These are phyloP conservation scores for Ustilago vetiveriae DNA, from an alignment of 1,284 basidiomycete genomes.

Conservation along the genomic window DNA sequence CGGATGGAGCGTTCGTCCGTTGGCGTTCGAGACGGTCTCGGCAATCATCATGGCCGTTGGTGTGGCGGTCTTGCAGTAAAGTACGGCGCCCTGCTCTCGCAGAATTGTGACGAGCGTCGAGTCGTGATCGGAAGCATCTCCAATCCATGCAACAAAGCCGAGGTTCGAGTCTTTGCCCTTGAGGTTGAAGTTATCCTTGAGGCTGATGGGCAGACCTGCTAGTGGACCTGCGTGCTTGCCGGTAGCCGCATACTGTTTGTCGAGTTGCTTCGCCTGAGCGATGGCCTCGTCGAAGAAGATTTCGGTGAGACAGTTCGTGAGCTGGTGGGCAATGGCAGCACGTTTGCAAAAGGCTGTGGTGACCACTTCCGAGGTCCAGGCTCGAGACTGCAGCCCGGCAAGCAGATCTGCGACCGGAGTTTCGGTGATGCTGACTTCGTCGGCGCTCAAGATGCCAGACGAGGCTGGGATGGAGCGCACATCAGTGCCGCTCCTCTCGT, in stretches of 20 bases:
- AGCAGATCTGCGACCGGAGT: slow-evolving; percentile 20
- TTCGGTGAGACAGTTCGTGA: slow-evolving; percentile 50
- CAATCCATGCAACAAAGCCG: slow-evolving; percentile 46
- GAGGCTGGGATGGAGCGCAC: slow-evolving; percentile 32
- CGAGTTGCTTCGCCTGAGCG: slow-evolving; percentile 19
- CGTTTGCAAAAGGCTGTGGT: slow-evolving; percentile 50
- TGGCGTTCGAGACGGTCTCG: slow-evolving; percentile 44
- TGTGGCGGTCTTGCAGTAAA: slow-evolving; percentile 49
- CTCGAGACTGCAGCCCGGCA: slow-evolving; percentile 12
- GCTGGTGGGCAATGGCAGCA: slow-evolving; percentile 50
- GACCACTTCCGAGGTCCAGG: slow-evolving; percentile 34
- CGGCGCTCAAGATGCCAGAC: slow-evolving; percentile 23
- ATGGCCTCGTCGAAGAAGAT: slow-evolving; percentile 44
- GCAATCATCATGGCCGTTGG: slow-evolving; percentile 53
- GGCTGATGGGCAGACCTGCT: slow-evolving; percentile 36
- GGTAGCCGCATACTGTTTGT: slow-evolving; percentile 9
- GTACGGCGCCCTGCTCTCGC: slow-evolving; percentile 36
- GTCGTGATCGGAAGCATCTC: slow-evolving; percentile 30
- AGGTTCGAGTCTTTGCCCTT: slow-evolving; percentile 39
- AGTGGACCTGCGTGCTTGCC: slow-evolving; percentile 26
- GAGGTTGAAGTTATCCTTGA: slow-evolving; percentile 50
- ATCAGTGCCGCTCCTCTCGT: slow-evolving; percentile 19
- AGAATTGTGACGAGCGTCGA: slow-evolving; percentile 40
- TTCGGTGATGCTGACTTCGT: slow-evolving; percentile 40
- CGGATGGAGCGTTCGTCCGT: slow-evolving; percentile 41